Base-by-base conservation (phyloP, 2,329 filamentous ascomycete genomes). In the Aspergillus sp. region DNA sequence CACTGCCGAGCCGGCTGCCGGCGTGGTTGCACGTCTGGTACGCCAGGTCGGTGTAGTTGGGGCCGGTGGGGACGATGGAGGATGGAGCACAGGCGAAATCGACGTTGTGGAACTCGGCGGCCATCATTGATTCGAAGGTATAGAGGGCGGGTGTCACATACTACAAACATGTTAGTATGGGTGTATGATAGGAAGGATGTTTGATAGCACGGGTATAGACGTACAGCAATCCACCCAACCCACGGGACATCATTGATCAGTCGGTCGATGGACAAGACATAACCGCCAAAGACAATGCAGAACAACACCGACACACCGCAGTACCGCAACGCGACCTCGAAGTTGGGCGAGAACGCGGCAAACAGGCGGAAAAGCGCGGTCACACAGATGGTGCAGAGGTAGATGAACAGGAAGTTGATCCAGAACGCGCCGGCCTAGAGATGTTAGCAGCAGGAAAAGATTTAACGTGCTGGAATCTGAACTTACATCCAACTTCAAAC, bases 301-400 rank as follows among this genome's bases (percentile, higher is more conserved):
- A 85, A 68, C 51, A 85, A 79, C 32, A 85, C 72, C 2, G 78
- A 78, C 45, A 84, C 74, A 54, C 83, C 82, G 49, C 79, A 79
- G 62, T 85, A 83, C 10, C 83, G 74, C 7, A 86, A 77, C 1
- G 83, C 82, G 43, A 83, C 82, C 58, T 86, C 82, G 45, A 86
- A 83, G n/a, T 80, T 77, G 1, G 75, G 77, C 3, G 80, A 84
- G 42, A 84, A 68, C 1, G 82, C 76, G 2, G 82, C 84, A 50
- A 87, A 80, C 58, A 83, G 78, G 6, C 84, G 77, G 65, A 85
- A 87, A n/a, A 86, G 73, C 4, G 81, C 73, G 1, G 81, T 83
- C 46, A 86, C 70, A 52, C 78, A 79, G 10, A 87, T 72, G 0
- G 83, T 84, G 13, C 74, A 80, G 13, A 74, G 72, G 61, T 83